Evolutionary conservation across 768 basidiomycete species (phyloP).

Genomic region (Tricholoma bakamatsutake): DNA sequence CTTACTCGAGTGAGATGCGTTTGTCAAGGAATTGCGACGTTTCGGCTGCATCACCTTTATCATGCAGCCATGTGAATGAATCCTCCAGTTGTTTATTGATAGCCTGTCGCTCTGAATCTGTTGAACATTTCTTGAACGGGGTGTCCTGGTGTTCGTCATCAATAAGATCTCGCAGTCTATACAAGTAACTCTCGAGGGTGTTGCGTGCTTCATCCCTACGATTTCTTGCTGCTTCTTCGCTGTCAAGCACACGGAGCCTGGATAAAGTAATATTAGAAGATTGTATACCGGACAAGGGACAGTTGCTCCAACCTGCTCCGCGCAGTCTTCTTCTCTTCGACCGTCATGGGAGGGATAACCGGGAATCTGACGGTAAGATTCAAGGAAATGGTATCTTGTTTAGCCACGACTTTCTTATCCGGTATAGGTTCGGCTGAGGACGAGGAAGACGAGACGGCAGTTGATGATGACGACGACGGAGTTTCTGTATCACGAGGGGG

Average conservation of each 20-base stretch:
- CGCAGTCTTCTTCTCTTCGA: constrained; percentile 68
- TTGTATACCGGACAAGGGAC: neutral
- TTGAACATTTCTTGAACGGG: constrained; percentile 85
- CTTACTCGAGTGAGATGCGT: constrained; percentile 74
- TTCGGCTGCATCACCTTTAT: constrained; percentile 78
- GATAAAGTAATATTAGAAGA: neutral
- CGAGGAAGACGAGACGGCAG: constrained; percentile 27
- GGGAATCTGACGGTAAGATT: constrained; percentile 58
- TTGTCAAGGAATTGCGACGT: constrained; percentile 71
- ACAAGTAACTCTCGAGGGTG: constrained; percentile 88
- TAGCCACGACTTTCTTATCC: constrained; percentile 30
- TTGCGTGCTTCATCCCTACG: constrained; percentile 89
- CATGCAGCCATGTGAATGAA: constrained; percentile 77
- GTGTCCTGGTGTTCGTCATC: constrained; percentile 57
- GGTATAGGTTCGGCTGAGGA: constrained; percentile 31
- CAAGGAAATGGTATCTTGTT: constrained; percentile 63
- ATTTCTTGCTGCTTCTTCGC: constrained; percentile 68
- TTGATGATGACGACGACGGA: constrained; percentile 22
- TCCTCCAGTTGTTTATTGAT: constrained; percentile 66
- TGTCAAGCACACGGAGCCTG: constrained; percentile 77
- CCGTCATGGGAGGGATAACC: constrained; percentile 69
- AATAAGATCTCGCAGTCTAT: constrained; percentile 80
- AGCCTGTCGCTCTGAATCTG: constrained; percentile 58
- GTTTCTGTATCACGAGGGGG: constrained; percentile 35
- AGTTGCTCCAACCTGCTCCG: constrained; percentile 61